Evolutionary conservation across 169 alveolate genomes (phyloP).

Genomic region (Eimeria acervulina): DNA sequence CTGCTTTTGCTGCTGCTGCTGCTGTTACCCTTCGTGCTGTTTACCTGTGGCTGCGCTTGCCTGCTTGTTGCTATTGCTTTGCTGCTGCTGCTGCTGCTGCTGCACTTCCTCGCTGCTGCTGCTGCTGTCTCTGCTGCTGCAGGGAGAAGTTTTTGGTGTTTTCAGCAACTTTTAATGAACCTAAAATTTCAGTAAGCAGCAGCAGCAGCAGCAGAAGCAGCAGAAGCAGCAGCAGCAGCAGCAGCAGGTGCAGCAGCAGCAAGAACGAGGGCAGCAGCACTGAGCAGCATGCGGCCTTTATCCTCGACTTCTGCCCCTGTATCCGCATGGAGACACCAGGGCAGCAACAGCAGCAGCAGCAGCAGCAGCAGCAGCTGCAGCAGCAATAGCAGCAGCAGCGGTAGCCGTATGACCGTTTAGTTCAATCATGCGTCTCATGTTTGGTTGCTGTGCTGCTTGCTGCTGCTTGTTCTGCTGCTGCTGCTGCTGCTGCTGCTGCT

Average conservation of each 20-base stretch:
- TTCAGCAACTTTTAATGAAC: constrained; percentile 43
- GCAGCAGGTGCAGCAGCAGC: not conserved
- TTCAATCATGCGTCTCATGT: no score
- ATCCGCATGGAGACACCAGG: no score
- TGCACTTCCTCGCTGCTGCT: not conserved
- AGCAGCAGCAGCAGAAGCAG: constrained; percentile 25
- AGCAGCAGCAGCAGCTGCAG: not conserved
- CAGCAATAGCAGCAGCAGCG: not conserved
- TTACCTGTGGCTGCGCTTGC: no score
- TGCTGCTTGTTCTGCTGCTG: not conserved
- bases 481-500: constrained; percentile 33
- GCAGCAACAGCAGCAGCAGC: constrained; percentile 9
- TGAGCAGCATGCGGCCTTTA: no score
- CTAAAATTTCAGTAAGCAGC: constrained; percentile 51
- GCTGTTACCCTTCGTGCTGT: no score
- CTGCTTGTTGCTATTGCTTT: no score
- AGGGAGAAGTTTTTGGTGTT: constrained; percentile 67
- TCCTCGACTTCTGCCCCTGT: no score
- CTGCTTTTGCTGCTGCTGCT: not conserved
- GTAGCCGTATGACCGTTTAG: not conserved
- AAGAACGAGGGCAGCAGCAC: not conserved
- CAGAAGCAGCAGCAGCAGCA: not conserved
- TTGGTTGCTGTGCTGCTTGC: not conserved
- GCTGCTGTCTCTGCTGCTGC: not conserved
- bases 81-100: not conserved